These are phyloP conservation scores for Scedosporium boydii DNA, from an alignment of 2,329 filamentous ascomycete genomes.

Conservation along the genomic window DNA sequence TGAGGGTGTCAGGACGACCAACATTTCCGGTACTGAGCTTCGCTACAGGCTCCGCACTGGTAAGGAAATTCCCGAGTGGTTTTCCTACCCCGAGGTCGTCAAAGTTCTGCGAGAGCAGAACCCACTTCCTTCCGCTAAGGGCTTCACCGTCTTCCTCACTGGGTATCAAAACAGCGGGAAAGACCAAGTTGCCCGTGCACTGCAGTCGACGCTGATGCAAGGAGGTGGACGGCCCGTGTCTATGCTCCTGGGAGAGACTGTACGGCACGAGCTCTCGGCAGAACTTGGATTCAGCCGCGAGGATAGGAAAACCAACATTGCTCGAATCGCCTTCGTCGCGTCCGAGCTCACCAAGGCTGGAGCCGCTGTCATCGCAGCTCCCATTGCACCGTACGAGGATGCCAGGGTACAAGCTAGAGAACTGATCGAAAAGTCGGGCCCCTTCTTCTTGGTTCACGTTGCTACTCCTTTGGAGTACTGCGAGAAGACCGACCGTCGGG, in stretches of 20 bases:
- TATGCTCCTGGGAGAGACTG: conserved; percentile 89
- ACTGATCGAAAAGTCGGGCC: conserved; percentile 76
- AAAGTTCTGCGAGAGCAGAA: conserved; percentile 93
- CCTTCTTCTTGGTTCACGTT: conserved; percentile 93
- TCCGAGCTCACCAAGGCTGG: conserved; percentile 89
- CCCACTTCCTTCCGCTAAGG: conserved; percentile 81
- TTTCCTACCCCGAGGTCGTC: conserved; percentile 98
- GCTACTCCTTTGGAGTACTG: conserved; percentile 85
- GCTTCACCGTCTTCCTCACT: conserved; percentile 97
- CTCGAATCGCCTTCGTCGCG: conserved; percentile 91
- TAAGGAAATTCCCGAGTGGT: conserved; percentile 96
- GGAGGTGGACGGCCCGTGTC: conserved; percentile 92
- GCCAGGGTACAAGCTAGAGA: conserved; percentile 71
- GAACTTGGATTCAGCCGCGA: conserved; percentile 92
- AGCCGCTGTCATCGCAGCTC: conserved; percentile 89
- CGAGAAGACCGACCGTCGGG: conserved; percentile 90
- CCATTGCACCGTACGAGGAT: conserved; percentile 85
- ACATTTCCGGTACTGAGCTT: conserved; percentile 85
- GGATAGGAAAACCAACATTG: conserved; percentile 91
- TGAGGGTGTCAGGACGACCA: conserved; percentile 72
- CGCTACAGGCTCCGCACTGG: conserved; percentile 84
- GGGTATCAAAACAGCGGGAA: conserved; percentile 96
- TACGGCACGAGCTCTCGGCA: conserved; percentile 83
- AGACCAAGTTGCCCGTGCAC: conserved; percentile 87
- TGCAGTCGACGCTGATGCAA: conserved; percentile 97